Evolutionary conservation across 805 yeast species (phyloP).

Genomic region (Hanseniaspora clermontiae): DNA sequence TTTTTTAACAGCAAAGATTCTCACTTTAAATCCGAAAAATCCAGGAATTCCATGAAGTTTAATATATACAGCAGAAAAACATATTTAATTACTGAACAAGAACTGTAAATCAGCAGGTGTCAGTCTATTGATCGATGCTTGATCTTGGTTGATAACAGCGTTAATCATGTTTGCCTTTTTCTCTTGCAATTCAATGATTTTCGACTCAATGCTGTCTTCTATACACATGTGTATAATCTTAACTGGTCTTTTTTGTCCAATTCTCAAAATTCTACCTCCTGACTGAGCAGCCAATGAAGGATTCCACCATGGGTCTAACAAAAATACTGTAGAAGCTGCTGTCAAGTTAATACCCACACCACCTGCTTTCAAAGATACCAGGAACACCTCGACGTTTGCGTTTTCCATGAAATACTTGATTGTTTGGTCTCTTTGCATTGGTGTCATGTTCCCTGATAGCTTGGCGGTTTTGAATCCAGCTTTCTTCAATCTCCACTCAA

Average conservation of each 20-base stretch:
- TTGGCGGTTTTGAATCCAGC: slow-evolving; percentile 95
- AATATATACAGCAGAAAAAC: background rate
- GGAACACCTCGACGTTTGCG: slow-evolving; percentile 80
- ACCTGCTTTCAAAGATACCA: slow-evolving; percentile 94
- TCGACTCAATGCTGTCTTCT: slow-evolving; percentile 91
- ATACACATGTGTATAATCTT: slow-evolving; percentile 84
- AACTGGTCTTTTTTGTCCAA: slow-evolving; percentile 91
- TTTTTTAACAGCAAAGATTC: no score
- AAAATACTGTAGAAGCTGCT: slow-evolving; percentile 92
- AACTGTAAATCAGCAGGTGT: slow-evolving; percentile 94
- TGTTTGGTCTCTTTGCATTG: slow-evolving; percentile 83
- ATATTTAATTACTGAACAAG: slow-evolving; percentile 60
- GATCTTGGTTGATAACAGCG: slow-evolving; percentile 90
- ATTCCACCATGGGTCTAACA: slow-evolving; percentile 99
- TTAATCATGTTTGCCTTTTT: slow-evolving; percentile 97
- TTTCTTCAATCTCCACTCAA: slow-evolving; percentile 87
- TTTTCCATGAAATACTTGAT: slow-evolving; percentile 87
- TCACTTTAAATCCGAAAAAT: background rate
- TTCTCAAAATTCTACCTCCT: slow-evolving; percentile 95
- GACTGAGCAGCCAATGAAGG: slow-evolving; percentile 98
- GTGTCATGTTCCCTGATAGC: slow-evolving; percentile 93
- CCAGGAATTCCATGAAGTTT: background rate
- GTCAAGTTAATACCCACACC: slow-evolving; percentile 95
- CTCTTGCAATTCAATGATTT: slow-evolving; percentile 90
- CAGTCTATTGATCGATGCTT: slow-evolving; percentile 72